phyloP scores from a whole-genome alignment of 495 filamentous ascomycete species.

The Annulohypoxylon maeteangense region DNA sequence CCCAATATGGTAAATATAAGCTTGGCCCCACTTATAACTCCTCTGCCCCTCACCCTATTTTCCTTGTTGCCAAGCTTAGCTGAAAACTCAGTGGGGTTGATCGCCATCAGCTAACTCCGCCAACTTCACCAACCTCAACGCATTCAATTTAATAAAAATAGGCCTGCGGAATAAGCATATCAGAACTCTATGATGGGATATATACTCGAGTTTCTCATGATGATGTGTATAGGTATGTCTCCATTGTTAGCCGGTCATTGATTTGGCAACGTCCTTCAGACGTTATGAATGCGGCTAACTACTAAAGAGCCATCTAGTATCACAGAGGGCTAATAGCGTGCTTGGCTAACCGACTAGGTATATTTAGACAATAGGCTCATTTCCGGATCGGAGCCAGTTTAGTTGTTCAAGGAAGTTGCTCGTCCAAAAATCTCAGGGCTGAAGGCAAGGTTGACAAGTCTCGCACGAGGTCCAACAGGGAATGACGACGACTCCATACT shows the following conservation, averaged over 20 bases:
- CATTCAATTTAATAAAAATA: not conserved
- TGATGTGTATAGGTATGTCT: not conserved
- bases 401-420: not conserved
- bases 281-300: constrained; percentile 1
- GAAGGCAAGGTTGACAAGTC: constrained; percentile 18
- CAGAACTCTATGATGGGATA: too few relatives aligned
- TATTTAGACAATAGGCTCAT: not conserved
- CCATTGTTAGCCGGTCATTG: not conserved
- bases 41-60: not conserved
- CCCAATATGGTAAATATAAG: constrained; percentile 4
- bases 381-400: not conserved
- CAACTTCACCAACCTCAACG: not conserved
- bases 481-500: not conserved
- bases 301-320: not conserved
- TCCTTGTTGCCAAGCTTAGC: constrained; percentile 26
- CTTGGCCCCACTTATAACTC: not conserved
- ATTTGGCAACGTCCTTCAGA: not conserved
- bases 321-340: constrained; percentile 11
- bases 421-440: not conserved
- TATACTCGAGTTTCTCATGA: not conserved
- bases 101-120: not conserved
- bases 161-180: not conserved
- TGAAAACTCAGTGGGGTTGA: constrained; percentile 16
- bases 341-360: constrained; percentile 6
- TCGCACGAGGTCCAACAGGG: not conserved